Evolutionary conservation across 2,329 filamentous ascomycete genomes (phyloP), one percentile per base, ranked within the genome.

Genomic region (Fusarium hostae): DNA sequence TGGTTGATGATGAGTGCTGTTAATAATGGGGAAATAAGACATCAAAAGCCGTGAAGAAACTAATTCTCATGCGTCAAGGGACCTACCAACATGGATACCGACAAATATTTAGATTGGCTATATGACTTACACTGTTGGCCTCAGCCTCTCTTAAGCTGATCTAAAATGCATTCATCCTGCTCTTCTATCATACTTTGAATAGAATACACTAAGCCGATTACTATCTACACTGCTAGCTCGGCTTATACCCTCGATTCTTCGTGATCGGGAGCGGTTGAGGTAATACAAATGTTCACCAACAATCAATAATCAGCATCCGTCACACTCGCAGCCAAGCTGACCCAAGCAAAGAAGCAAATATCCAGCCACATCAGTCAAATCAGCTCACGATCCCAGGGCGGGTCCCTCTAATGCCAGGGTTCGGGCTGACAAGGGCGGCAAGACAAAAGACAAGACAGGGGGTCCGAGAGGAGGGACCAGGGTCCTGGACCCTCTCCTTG

Each of bases 281-380:
- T n/a, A 37, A 60, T 44, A 34, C 26, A 60, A 41, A 45, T 57
- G 35, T 13, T 57, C 52, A 56, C 58, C 63, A 71, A 60, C 63
- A 64, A 60, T 37, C 40, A 37, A 60, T 52, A 59, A 68, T 65
- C 48, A 60, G 51, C 55, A 61, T 61, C 41, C 63, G 24, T 58
- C 39, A 59, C 43, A 59, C 35, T 56, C 59, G 16, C 48, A 39
- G 32, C 24, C 40, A 61, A 70, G 24, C 37, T 67, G 48, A 37
- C 59, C 54, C 67, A 60, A 62, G 62, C 55, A 72, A 69, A 72
- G 58, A 63, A 72, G 57, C 59, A 73, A 66, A 64, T 57, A 64
- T 59, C 54, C 65, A 54, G 43, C 50, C 58, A 57, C 48, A 50
- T 65, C 59, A 55, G 59, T 71, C 67, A 69, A 69, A 71, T 75